Percentiles rank a stretch among this genome's conserved stretches.
These are phyloP conservation scores for Ilyonectria sp. DNA, from an alignment of 2,329 filamentous ascomycete genomes.

Conservation along the genomic window DNA sequence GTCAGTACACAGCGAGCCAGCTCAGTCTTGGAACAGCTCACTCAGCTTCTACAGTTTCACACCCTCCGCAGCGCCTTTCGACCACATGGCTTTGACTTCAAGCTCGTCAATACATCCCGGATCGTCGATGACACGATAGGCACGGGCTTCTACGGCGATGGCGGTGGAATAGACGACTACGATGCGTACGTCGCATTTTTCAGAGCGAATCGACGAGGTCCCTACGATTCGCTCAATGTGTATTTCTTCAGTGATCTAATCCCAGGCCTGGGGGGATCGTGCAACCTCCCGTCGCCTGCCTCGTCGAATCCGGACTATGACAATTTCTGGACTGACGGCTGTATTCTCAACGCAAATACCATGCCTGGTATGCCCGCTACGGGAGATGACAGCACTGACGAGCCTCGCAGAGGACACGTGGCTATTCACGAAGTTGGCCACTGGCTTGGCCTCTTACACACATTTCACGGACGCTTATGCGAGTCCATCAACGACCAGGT, in stretches of 20 bases:
- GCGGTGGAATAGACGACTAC: constrained; percentile 18
- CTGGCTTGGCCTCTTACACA: constrained; percentile 25
- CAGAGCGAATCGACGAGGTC: constrained; percentile 19
- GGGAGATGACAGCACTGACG: constrained; percentile 16
- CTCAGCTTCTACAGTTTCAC: constrained; percentile 1
- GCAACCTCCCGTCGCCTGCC: constrained; percentile 20
- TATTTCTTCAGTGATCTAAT: constrained; percentile 27
- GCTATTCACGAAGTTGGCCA: constrained; percentile 24
- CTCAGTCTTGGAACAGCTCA: background rate
- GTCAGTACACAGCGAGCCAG: background rate
- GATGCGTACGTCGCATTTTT: constrained; percentile 26
- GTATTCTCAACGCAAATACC: constrained; percentile 28
- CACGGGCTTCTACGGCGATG: constrained; percentile 13
- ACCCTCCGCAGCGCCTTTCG: constrained; percentile 6
- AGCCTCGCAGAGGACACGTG: constrained; percentile 24
- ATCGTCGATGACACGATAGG: constrained; percentile 13
- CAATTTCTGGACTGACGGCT: constrained; percentile 22
- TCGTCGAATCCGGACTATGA: constrained; percentile 21
- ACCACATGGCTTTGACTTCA: constrained; percentile 11
- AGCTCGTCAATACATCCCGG: constrained; percentile 11
- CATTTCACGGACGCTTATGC: constrained; percentile 22
- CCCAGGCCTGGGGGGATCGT: constrained; percentile 17
- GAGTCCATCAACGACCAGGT: constrained; percentile 26
- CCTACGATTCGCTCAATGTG: constrained; percentile 23
- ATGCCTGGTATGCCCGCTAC: constrained; percentile 26